Percentiles rank a stretch among this genome's conserved stretches.
Evolutionary conservation across 139 green algal genomes (phyloP).

Genomic region (Zygnema cylindricum): DNA sequence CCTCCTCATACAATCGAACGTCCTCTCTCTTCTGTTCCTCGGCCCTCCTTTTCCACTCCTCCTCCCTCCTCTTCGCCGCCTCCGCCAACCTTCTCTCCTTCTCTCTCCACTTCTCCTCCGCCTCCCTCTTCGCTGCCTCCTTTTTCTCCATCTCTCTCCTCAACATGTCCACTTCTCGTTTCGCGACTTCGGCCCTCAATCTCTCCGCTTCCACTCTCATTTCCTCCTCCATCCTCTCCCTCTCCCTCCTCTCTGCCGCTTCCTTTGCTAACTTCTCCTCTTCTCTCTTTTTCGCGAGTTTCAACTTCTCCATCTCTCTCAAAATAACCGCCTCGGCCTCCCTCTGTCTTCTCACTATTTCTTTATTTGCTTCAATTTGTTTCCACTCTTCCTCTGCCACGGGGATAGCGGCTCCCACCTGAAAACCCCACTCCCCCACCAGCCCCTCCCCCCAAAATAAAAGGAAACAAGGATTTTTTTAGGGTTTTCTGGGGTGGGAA

Average conservation of each 20-base stretch:
- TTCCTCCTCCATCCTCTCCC: constrained; percentile 5
- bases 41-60: constrained; percentile 1
- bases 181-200: background rate
- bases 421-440: no score
- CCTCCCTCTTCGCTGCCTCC: background rate
- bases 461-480: background rate
- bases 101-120: constrained; percentile 15
- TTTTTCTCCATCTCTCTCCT: background rate
- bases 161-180: background rate
- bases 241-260: background rate
- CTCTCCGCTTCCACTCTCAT: background rate
- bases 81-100: background rate
- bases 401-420: background rate
- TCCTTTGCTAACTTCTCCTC: background rate
- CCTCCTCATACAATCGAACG: background rate
- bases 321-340: background rate
- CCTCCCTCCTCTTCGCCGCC: background rate
- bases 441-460: no score
- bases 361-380: background rate
- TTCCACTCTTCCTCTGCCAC: background rate
- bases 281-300: background rate
- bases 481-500: background rate
- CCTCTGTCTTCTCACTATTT: background rate
- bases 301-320: background rate
- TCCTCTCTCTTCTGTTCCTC: constrained; percentile 13